Conservation (phyloP, 2,329 filamentous ascomycete species). For the Cordyceps fumosorosea region DNA sequence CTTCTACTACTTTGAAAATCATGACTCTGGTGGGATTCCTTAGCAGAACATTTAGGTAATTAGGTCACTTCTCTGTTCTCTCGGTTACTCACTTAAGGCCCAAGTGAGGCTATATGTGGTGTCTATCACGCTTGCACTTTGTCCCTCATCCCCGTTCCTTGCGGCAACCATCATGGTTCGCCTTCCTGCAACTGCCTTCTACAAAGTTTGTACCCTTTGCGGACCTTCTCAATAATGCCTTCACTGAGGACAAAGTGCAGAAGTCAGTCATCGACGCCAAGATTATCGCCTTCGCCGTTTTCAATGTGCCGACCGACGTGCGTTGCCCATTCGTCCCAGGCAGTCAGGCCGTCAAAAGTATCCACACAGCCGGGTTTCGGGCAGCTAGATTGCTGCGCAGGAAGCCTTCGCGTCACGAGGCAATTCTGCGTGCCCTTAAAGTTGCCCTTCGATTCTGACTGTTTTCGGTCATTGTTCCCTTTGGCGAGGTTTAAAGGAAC, state of each 20-base stretch:
- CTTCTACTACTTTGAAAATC: background rate
- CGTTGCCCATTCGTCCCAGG: conserved; percentile 89
- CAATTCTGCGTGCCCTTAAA: conserved; percentile 72
- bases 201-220: conserved; percentile 7
- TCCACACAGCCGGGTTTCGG: conserved; percentile 63
- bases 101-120: background rate
- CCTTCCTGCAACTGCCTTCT: background rate
- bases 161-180: background rate
- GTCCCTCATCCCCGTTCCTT: background rate
- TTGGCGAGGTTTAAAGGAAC: conserved; percentile 53
- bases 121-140: background rate
- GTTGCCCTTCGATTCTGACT: conserved; percentile 56
- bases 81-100: background rate
- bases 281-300: conserved; percentile 51
- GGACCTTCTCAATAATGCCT: conserved; percentile 53
- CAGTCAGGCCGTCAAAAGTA: conserved; percentile 62
- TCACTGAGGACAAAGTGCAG: conserved; percentile 58
- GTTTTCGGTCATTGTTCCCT: conserved; percentile 47
- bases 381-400: conserved; percentile 66
- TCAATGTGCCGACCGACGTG: conserved; percentile 89
- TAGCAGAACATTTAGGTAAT: background rate
- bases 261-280: conserved; percentile 52
- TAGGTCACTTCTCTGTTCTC: background rate
- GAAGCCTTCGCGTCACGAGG: conserved; percentile 59
- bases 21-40: background rate